Percentiles rank a stretch among this genome's conserved stretches.
phyloP scores from a whole-genome alignment of 2,329 filamentous ascomycete species.

The Trichoderma atroviride region DNA sequence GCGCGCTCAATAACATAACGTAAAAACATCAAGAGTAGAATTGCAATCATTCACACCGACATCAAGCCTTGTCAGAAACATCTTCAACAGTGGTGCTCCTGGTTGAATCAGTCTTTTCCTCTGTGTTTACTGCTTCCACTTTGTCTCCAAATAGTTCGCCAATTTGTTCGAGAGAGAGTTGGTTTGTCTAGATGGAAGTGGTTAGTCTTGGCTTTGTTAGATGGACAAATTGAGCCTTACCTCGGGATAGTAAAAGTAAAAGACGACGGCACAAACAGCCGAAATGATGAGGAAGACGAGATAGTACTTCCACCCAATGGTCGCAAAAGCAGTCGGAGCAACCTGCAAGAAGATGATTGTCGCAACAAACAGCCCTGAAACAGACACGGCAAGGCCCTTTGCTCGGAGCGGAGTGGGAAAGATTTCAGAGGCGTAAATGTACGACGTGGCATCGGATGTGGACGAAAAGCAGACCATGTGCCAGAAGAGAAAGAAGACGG shows the following conservation, averaged over 20 bases:
- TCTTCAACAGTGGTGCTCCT: slow-evolving; percentile 3
- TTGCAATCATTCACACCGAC: neutral
- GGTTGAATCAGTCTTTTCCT: neutral
- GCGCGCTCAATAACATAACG: neutral
- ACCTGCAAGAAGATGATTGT: neutral
- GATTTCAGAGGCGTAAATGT: slow-evolving; percentile 5
- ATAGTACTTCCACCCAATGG: slow-evolving; percentile 20
- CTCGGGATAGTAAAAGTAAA: slow-evolving; percentile 11
- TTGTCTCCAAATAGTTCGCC: slow-evolving; percentile 5
- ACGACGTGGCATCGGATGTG: neutral
- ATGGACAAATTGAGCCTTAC: neutral
- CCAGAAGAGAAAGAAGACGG: slow-evolving; percentile 14
- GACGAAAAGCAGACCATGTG: slow-evolving; percentile 4
- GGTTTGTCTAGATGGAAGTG: neutral
- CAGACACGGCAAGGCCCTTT: slow-evolving; percentile 3
- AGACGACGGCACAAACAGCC: neutral
- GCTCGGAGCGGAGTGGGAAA: slow-evolving; percentile 4
- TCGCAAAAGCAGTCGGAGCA: slow-evolving; percentile 12
- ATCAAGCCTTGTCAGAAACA: neutral
- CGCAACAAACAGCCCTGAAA: neutral
- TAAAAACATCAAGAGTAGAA: neutral
- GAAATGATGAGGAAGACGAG: slow-evolving; percentile 5
- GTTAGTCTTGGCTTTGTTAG: neutral
- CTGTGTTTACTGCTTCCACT: neutral
- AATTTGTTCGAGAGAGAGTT: slow-evolving; percentile 8